Conservation (phyloP, 768 basidiomycete genomes). For the Termitomyces sp. region DNA sequence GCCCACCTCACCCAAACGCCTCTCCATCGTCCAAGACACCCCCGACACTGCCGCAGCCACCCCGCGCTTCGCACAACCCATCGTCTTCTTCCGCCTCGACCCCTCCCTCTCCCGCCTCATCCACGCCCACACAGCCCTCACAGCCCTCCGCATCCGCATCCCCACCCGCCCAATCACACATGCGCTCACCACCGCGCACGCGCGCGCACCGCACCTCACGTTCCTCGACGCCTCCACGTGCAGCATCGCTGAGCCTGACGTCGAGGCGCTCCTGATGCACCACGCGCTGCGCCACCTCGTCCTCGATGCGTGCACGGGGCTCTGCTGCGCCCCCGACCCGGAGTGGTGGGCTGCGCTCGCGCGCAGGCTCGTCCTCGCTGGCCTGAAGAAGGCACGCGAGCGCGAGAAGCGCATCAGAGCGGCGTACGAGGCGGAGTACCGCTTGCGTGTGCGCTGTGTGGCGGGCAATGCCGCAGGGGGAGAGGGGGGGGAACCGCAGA, state of each 20-base stretch:
- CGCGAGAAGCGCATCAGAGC: conserved; percentile 56
- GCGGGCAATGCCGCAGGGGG: too few species aligned
- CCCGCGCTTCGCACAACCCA: conserved; percentile 70
- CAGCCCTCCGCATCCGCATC: conserved; percentile 61
- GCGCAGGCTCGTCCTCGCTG: conserved; percentile 49
- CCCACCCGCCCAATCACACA: conserved; percentile 57
- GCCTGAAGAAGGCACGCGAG: conserved; percentile 55
- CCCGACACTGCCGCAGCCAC: conserved; percentile 25
- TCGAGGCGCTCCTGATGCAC: conserved; percentile 47
- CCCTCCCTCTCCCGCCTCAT: conserved; percentile 39
- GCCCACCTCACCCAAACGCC: conserved; percentile 34
- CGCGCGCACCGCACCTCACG: neutral
- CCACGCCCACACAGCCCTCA: conserved; percentile 41
- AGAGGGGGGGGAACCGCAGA: too few species aligned
- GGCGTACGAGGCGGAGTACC: conserved; percentile 33
- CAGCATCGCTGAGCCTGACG: conserved; percentile 42
- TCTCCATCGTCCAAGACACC: conserved; percentile 69
- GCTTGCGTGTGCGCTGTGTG: neutral
- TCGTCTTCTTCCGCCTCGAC: conserved; percentile 77
- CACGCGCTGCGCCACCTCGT: conserved; percentile 62
- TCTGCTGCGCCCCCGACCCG: conserved; percentile 35
- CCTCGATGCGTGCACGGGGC: conserved; percentile 58
- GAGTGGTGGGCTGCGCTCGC: neutral
- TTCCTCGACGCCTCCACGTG: conserved; percentile 78
- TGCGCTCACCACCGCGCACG: conserved; percentile 21